These are phyloP conservation scores for Saccharomyces kudriavzevii DNA, from an alignment of 805 yeast species.

Conservation along the genomic window DNA sequence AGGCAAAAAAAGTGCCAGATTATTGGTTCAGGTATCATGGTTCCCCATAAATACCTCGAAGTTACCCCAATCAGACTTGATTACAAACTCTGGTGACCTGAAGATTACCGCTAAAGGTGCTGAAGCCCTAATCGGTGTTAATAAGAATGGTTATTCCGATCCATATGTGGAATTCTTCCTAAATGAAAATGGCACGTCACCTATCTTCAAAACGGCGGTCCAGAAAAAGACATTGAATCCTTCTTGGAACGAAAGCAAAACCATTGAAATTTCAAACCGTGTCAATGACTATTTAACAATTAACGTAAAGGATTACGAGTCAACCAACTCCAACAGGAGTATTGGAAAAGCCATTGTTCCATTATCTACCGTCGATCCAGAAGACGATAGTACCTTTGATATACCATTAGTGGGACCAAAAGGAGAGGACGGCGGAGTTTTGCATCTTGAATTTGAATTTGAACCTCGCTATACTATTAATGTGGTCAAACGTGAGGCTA, in stretches of 20 bases:
- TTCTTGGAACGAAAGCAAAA: slow-evolving; percentile 63
- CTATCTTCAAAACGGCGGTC: slow-evolving; percentile 63
- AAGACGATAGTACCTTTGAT: slow-evolving; percentile 40
- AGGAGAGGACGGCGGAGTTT: slow-evolving; percentile 45
- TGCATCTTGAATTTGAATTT: slow-evolving; percentile 51
- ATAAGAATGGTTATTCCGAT: slow-evolving; percentile 80
- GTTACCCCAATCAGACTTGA: slow-evolving; percentile 63
- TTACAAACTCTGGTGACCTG: slow-evolving; percentile 63
- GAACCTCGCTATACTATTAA: slow-evolving; percentile 58
- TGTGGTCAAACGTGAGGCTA: slow-evolving; percentile 33
- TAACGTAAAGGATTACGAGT: slow-evolving; percentile 76
- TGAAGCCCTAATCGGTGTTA: slow-evolving; percentile 62
- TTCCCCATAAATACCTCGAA: slow-evolving; percentile 54
- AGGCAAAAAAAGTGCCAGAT: slow-evolving; percentile 42
- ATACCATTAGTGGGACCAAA: slow-evolving; percentile 35
- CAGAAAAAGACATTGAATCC: slow-evolving; percentile 81
- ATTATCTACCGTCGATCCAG: slow-evolving; percentile 52
- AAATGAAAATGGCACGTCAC: slow-evolving; percentile 44
- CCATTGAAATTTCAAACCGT: slow-evolving; percentile 49
- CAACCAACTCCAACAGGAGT: slow-evolving; percentile 73
- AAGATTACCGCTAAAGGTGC: slow-evolving; percentile 53
- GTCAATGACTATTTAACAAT: slow-evolving; percentile 48
- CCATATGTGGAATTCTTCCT: slow-evolving; percentile 66
- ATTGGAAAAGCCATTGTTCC: slow-evolving; percentile 55
- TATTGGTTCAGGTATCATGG: slow-evolving; percentile 58